Percentiles rank a stretch among this genome's conserved stretches.
phyloP scores from a whole-genome alignment of 2,329 filamentous ascomycete species.

The Colletotrichum brevisporum region DNA sequence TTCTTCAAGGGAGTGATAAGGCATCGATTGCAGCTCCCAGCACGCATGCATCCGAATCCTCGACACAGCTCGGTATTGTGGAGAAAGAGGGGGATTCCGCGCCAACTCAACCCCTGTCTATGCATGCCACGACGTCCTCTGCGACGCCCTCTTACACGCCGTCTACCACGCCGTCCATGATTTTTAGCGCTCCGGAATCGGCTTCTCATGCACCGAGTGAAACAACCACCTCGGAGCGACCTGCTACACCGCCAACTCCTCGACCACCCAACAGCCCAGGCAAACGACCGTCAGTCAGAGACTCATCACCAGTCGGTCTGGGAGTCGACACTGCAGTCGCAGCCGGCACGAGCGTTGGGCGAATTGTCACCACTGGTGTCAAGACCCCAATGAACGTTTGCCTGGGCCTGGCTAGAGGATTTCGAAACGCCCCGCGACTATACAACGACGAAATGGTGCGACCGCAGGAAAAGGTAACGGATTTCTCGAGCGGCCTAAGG shows the following conservation, averaged over 20 bases:
- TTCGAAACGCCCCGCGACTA: constrained; percentile 87
- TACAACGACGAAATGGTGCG: constrained; percentile 89
- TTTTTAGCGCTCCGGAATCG: constrained; percentile 45
- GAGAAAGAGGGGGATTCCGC: constrained; percentile 29
- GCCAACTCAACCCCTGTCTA: constrained; percentile 25
- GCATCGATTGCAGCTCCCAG: constrained; percentile 23
- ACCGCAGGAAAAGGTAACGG: constrained; percentile 84
- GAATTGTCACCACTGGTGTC: constrained; percentile 81
- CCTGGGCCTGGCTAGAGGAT: constrained; percentile 85
- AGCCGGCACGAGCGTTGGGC: constrained; percentile 76
- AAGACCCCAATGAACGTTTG: constrained; percentile 90
- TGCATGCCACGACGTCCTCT: constrained; percentile 14
- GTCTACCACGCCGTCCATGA: constrained; percentile 37
- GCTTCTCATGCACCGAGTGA: constrained; percentile 50
- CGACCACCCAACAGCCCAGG: constrained; percentile 29
- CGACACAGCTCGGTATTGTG: constrained; percentile 32
- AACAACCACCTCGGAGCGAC: constrained; percentile 51
- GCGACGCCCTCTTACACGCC: constrained; percentile 8
- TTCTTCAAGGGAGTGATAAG: constrained; percentile 16
- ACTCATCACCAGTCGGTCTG: constrained; percentile 44
- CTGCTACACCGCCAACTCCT: constrained; percentile 6
- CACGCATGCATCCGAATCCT: constrained; percentile 33
- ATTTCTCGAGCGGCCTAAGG: constrained; percentile 80
- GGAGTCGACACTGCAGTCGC: constrained; percentile 72
- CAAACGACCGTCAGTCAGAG: constrained; percentile 40